Evolutionary conservation across 345 rosid species (phyloP), one percentile per base, ranked within the genome.

Genomic region (Acer yangbiense): DNA sequence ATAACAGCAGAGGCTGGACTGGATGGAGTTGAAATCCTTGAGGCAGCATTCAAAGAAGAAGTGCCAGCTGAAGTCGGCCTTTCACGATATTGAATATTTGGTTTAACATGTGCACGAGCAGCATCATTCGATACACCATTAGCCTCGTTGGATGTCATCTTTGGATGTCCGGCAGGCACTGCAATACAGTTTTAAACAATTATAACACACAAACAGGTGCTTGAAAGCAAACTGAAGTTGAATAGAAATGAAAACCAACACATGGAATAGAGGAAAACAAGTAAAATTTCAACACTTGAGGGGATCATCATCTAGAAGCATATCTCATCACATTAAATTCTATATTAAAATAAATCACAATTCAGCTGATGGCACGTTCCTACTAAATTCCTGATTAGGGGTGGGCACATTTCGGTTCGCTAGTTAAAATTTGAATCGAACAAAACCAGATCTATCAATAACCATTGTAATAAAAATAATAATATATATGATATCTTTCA

Each of bases 31-130:
- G 85, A 82, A 74, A 78, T 77, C 65, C 78, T 77, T 44, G 91
- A 86, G 74, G 81, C 74, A 80, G 75, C 75, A 80, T 57, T 77
- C 72, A 70, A 69, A 65, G 85, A 67, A 60, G 84, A 75, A 67
- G 70, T 76, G 62, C 82, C 84, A 64, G 65, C 70, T 74, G 85
- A 84, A 54, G 81, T 50, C 3, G 86, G 78, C 70, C 86, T 78
- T 67, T 80, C 89, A 78, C 80, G 71, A 82, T 75, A 79, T 65
- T 79, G 87, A 73, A 83, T 82, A 57, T 80, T 86, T 67, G 68
- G 76, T 82, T 86, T 85, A 62, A 52, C 73, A 66, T 20, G 60
- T 9, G 75, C 82, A 44, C 75, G 21, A 80, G 84, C 72, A 77
- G 82, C 17, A 80, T 75, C 82, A 78, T 61, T 8, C 60, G 87